Conservation (phyloP, 768 basidiomycete species). For the Hydnomerulius pinastri region DNA sequence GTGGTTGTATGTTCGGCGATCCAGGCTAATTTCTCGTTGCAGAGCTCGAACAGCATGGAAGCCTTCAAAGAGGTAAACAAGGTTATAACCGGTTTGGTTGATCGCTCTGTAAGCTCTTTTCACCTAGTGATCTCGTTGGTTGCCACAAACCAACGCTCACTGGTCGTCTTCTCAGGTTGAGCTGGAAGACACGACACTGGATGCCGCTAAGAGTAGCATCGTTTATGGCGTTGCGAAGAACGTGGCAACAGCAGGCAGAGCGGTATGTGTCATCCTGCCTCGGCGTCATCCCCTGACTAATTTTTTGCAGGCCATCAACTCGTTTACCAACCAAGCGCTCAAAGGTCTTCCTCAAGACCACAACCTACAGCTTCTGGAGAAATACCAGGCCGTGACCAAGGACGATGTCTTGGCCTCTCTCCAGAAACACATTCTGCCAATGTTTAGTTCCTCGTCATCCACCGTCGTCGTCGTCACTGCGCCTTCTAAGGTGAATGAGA, state of each 20-base stretch:
- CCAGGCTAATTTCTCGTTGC: too few species aligned
- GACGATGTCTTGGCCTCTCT: constrained; percentile 73
- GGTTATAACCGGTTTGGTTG: constrained; percentile 76
- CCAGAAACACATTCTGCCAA: constrained; percentile 74
- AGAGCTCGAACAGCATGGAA: constrained; percentile 79
- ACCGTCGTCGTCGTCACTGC: constrained; percentile 83
- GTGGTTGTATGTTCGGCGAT: too few species aligned
- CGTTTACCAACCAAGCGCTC: constrained; percentile 90
- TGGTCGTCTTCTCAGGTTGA: constrained; percentile 60
- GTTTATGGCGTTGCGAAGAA: constrained; percentile 80
- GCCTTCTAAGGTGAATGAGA: constrained; percentile 74
- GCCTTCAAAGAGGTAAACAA: constrained; percentile 81
- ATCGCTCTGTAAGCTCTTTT: constrained; percentile 66
- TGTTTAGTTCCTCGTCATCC: constrained; percentile 78
- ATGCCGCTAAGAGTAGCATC: constrained; percentile 90
- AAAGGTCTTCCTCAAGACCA: constrained; percentile 77
- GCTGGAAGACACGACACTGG: constrained; percentile 77
- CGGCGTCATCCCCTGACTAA: constrained; percentile 8
- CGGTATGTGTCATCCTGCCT: constrained; percentile 52
- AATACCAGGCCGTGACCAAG: constrained; percentile 78
- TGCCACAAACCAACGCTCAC: constrained; percentile 6
- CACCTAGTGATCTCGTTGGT: not conserved
- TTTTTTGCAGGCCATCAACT: constrained; percentile 63
- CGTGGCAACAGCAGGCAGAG: constrained; percentile 84
- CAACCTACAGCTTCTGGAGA: constrained; percentile 74